These are phyloP conservation scores for Xylaria polymorpha DNA, from an alignment of 2,329 filamentous ascomycete species.

Conservation along the genomic window DNA sequence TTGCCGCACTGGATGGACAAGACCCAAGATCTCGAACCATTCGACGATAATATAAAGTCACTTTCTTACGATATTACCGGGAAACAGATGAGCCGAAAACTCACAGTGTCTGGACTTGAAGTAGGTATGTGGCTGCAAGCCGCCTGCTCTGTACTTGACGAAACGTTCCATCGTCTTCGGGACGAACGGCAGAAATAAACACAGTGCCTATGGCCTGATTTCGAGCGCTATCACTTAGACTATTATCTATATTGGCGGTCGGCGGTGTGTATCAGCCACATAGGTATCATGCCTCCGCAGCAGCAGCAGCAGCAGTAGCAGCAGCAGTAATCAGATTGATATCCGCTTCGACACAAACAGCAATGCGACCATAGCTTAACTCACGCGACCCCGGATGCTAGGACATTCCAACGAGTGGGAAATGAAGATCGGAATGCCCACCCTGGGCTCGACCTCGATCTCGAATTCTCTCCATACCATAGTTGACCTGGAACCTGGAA, in stretches of 20 bases:
- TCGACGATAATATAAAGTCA: slow-evolving; percentile 5
- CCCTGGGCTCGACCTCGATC: background rate
- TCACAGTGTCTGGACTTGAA: slow-evolving; percentile 20
- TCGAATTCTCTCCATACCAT: background rate
- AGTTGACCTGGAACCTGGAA: slow-evolving; percentile 8
- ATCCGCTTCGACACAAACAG: slow-evolving; percentile 16
- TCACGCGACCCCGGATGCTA: slow-evolving; percentile 5
- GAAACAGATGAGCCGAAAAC: background rate
- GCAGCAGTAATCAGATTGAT: slow-evolving; percentile 23
- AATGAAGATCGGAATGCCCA: slow-evolving; percentile 16
- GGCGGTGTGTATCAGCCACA: slow-evolving; percentile 38
- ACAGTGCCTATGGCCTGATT: slow-evolving; percentile 26
- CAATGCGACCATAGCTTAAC: slow-evolving; percentile 19
- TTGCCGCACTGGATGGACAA: background rate
- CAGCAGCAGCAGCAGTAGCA: slow-evolving; percentile 14
- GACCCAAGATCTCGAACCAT: background rate
- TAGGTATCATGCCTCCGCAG: slow-evolving; percentile 21
- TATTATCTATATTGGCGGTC: slow-evolving; percentile 15
- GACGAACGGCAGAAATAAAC: slow-evolving; percentile 30
- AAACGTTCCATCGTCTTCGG: slow-evolving; percentile 28
- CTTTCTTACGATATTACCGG: slow-evolving; percentile 1
- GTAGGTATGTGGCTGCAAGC: slow-evolving; percentile 22
- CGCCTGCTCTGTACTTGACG: slow-evolving; percentile 17
- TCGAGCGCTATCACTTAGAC: slow-evolving; percentile 20
- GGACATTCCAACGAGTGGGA: slow-evolving; percentile 30